Evolutionary conservation across 192 early-diverging fungal species (phyloP).

Genomic region (Ambispora gerdemannii): DNA sequence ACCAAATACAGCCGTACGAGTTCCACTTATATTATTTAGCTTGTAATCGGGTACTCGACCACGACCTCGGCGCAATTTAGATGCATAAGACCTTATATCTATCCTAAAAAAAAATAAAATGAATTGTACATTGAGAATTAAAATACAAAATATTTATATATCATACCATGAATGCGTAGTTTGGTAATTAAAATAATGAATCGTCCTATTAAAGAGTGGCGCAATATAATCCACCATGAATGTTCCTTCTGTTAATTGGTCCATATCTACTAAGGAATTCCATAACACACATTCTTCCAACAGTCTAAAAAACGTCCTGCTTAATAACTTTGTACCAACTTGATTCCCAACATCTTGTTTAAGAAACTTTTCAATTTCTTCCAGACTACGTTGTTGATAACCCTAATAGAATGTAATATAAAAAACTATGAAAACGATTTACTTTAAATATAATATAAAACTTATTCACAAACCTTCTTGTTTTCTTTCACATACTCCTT

Average conservation of each 20-base stretch:
- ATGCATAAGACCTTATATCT: slow-evolving; percentile 21
- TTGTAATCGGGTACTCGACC: slow-evolving; percentile 23
- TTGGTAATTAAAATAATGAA: slow-evolving; percentile 27
- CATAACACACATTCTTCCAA: slow-evolving; percentile 26
- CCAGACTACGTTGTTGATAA: slow-evolving; percentile 23
- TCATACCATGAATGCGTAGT: slow-evolving; percentile 26
- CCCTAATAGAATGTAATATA: slow-evolving; percentile 11
- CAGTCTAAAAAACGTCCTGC: slow-evolving; percentile 18
- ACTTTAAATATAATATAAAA: slow-evolving; percentile 28
- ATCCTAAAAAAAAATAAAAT: slow-evolving; percentile 27
- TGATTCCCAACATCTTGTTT: slow-evolving; percentile 23
- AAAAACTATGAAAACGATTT: slow-evolving; percentile 25
- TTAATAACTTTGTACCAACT: slow-evolving; percentile 22
- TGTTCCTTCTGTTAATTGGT: slow-evolving; percentile 21
- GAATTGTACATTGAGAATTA: slow-evolving; percentile 12
- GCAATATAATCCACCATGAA: slow-evolving; percentile 18
- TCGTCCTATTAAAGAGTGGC: slow-evolving; percentile 19
- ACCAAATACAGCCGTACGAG: slow-evolving; percentile 28
- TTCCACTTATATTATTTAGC: slow-evolving; percentile 27
- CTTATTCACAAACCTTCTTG: slow-evolving; percentile 28
- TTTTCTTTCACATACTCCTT: slow-evolving; percentile 24
- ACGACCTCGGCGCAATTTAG: slow-evolving; percentile 11
- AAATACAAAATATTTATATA: slow-evolving; percentile 26
- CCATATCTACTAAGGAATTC: slow-evolving; percentile 25
- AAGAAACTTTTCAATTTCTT: slow-evolving; percentile 27